Percentiles rank a stretch among this genome's conserved stretches.
These are phyloP conservation scores for Fusarium siculi DNA, from an alignment of 2,329 filamentous ascomycete species.

Conservation along the genomic window DNA sequence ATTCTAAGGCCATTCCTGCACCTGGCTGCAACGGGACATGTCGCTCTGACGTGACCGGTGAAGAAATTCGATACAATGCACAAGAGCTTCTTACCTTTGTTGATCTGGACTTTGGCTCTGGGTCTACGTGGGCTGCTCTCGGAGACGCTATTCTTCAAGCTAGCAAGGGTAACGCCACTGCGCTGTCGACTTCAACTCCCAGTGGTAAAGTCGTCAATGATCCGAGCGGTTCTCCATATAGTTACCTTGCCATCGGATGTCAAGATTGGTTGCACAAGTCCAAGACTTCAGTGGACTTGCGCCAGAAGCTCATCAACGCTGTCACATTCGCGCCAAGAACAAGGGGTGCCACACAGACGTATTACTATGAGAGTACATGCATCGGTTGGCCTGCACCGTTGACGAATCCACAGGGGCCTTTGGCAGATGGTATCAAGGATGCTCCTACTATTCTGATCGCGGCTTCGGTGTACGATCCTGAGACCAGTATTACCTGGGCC, in stretches of 20 bases:
- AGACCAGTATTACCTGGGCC: constrained; percentile 33
- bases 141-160: constrained; percentile 27
- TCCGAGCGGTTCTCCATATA: constrained; percentile 21
- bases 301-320: constrained; percentile 15
- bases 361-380: constrained; percentile 30
- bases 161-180: constrained; percentile 34
- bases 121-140: constrained; percentile 25
- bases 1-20: constrained; percentile 20
- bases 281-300: constrained; percentile 16
- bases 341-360: constrained; percentile 23
- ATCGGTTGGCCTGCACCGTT: constrained; percentile 37
- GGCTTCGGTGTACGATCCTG: constrained; percentile 35
- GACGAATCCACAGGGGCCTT: constrained; percentile 23
- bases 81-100: constrained; percentile 29
- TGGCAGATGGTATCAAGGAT: neutral
- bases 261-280: constrained; percentile 38
- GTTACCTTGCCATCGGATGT: constrained; percentile 37
- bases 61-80: constrained; percentile 34
- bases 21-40: constrained; percentile 27
- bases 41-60: constrained; percentile 33
- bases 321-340: constrained; percentile 31
- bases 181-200: constrained; percentile 20
- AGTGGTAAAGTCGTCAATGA: neutral
- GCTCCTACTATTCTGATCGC: constrained; percentile 32
- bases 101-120: neutral